Evolutionary conservation across 2,329 filamentous ascomycete genomes (phyloP).

Genomic region (Aspergillus tubingensis): DNA sequence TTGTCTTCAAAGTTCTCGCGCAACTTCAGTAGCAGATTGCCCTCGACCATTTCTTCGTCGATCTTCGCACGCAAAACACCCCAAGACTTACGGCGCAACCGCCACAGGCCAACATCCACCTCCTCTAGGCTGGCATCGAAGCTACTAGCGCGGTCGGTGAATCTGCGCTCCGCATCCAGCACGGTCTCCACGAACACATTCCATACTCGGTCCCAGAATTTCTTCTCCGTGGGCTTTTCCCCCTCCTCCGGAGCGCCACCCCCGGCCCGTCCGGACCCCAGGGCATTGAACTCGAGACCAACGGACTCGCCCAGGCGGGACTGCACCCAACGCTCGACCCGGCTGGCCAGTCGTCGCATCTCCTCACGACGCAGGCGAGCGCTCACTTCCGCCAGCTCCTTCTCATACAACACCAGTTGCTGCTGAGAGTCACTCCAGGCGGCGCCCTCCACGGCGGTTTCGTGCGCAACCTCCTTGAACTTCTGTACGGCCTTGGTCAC

Average conservation of each 20-base stretch:
- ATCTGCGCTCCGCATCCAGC: constrained; percentile 78
- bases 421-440: constrained; percentile 85
- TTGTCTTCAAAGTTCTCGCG: constrained; percentile 99
- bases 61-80: constrained; percentile 84
- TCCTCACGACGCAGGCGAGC: constrained; percentile 85
- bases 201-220: constrained; percentile 97
- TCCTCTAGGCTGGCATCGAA: constrained; percentile 92
- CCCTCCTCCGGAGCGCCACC: constrained; percentile 76
- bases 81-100: constrained; percentile 92
- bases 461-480: constrained; percentile 75
- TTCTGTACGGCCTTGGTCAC: constrained; percentile 73
- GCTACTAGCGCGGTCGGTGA: constrained; percentile 84
- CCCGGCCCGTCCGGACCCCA: constrained; percentile 83
- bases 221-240: constrained; percentile 75
- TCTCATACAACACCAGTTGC: constrained; percentile 77
- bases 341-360: constrained; percentile 86
- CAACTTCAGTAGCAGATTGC: constrained; percentile 91
- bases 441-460: constrained; percentile 74
- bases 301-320: constrained; percentile 84
- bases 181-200: constrained; percentile 79
- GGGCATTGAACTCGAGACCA: constrained; percentile 92
- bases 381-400: constrained; percentile 89
- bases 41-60: constrained; percentile 97
- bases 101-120: constrained; percentile 89
- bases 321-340: constrained; percentile 91